These are phyloP conservation scores for Monosporascus sp. DNA, from an alignment of 2,329 filamentous ascomycete genomes.

Conservation along the genomic window DNA sequence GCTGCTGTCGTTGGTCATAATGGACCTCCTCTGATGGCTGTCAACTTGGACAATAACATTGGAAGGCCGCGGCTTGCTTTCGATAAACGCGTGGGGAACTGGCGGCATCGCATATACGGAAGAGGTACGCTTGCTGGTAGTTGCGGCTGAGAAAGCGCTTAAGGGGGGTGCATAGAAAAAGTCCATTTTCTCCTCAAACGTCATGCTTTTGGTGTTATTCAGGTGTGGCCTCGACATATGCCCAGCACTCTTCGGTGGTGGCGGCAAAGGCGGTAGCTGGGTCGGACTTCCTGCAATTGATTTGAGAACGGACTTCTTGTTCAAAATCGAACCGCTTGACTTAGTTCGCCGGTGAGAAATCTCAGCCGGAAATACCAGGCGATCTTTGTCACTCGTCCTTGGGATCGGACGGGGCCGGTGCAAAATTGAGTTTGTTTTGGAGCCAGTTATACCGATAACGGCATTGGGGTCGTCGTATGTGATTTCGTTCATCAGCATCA, in stretches of 20 bases:
- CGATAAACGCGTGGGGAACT: slow-evolving; percentile 27
- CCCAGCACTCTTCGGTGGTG: slow-evolving; percentile 38
- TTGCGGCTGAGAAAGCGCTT: slow-evolving; percentile 14
- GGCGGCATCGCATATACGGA: slow-evolving; percentile 41
- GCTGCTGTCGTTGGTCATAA: slow-evolving; percentile 31
- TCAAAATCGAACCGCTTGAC: slow-evolving; percentile 42
- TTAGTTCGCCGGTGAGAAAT: slow-evolving; percentile 43
- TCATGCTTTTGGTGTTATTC: slow-evolving; percentile 54
- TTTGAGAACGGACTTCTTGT: slow-evolving; percentile 40
- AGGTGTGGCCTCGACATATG: slow-evolving; percentile 36
- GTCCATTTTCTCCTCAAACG: slow-evolving; percentile 51
- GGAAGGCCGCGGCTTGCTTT: slow-evolving; percentile 16
- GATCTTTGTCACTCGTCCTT: slow-evolving; percentile 40
- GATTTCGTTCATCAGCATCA: slow-evolving; percentile 53
- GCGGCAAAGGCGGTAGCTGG: slow-evolving; percentile 47
- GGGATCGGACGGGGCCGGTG: slow-evolving; percentile 53
- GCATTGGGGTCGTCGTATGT: slow-evolving; percentile 47
- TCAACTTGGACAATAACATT: slow-evolving; percentile 19
- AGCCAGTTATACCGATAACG: slow-evolving; percentile 43
- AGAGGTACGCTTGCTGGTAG: slow-evolving; percentile 27
- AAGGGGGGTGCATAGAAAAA: slow-evolving; percentile 41
- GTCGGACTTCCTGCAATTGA: slow-evolving; percentile 41
- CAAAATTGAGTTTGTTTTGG: slow-evolving; percentile 40
- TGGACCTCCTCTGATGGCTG: slow-evolving; percentile 18
- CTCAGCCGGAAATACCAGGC: slow-evolving; percentile 43